phyloP scores from a whole-genome alignment of 2,329 filamentous ascomycete species.

The Septoria petroselini region DNA sequence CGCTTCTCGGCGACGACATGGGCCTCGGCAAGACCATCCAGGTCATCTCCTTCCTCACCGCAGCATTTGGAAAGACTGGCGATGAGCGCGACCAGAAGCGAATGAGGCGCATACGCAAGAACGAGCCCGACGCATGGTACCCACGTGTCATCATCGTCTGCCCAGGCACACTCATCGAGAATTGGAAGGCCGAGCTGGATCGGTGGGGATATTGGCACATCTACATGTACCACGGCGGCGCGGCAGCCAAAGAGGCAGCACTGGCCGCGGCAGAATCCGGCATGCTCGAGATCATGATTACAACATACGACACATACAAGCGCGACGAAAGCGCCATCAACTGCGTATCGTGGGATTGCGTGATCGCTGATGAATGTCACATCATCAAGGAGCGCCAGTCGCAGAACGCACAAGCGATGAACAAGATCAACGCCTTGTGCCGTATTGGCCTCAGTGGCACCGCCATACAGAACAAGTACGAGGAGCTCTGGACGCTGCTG shows the following conservation, averaged over 20 bases:
- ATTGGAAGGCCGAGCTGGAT: conserved; percentile 83
- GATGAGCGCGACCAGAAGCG: conserved; percentile 81
- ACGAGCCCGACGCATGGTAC: conserved; percentile 66
- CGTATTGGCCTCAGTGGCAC: conserved; percentile 92
- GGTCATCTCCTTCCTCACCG: conserved; percentile 86
- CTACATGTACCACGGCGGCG: conserved; percentile 70
- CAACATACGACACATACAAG: conserved; percentile 84
- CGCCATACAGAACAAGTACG: conserved; percentile 96
- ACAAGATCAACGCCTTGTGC: conserved; percentile 84
- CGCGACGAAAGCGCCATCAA: conserved; percentile 77
- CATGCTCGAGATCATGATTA: conserved; percentile 84
- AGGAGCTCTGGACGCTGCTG: conserved; percentile 91
- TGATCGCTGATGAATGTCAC: conserved; percentile 93
- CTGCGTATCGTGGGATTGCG: conserved; percentile 84
- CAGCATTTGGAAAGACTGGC: conserved; percentile 89
- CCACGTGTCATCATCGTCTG: conserved; percentile 81
- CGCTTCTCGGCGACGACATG: conserved; percentile 95
- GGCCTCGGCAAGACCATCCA: conserved; percentile 96
- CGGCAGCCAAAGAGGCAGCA: conserved; percentile 50
- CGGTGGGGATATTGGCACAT: conserved; percentile 97
- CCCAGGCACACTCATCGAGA: conserved; percentile 80
- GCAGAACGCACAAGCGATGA: conserved; percentile 80
- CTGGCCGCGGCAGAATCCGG: conserved; percentile 65
- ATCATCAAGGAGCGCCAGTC: conserved; percentile 75
- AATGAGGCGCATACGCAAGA: conserved; percentile 78